phyloP scores from a whole-genome alignment of 257 asterid genomes.

The Datura wrightii region DNA sequence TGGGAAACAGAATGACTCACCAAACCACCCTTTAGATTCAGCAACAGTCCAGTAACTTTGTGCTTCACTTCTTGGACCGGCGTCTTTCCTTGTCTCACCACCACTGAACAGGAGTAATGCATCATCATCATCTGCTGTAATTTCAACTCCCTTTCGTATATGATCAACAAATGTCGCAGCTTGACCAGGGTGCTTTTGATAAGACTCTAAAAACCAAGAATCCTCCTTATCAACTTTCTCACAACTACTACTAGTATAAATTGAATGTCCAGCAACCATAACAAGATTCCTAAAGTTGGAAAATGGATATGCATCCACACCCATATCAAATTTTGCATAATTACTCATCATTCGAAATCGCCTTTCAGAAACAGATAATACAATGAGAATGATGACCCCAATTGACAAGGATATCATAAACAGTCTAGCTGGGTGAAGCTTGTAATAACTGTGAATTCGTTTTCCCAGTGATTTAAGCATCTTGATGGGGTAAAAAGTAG shows the following conservation, averaged over 20 bases:
- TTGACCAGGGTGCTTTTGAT: slow-evolving; percentile 95
- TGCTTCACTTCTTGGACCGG: slow-evolving; percentile 95
- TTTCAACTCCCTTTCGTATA: slow-evolving; percentile 83
- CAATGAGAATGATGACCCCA: slow-evolving; percentile 53
- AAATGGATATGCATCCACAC: slow-evolving; percentile 65
- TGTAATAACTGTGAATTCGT: slow-evolving; percentile 58
- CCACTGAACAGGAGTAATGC: slow-evolving; percentile 92
- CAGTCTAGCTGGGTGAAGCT: slow-evolving; percentile 70
- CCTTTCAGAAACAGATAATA: slow-evolving; percentile 52
- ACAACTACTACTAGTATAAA: slow-evolving; percentile 86
- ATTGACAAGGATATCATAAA: slow-evolving; percentile 59
- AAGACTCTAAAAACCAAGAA: slow-evolving; percentile 89
- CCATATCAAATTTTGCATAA: slow-evolving; percentile 51
- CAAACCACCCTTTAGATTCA: slow-evolving; percentile 91
- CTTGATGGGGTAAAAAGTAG: slow-evolving; percentile 47
- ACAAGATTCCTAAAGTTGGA: slow-evolving; percentile 72
- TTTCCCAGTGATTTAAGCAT: slow-evolving; percentile 71
- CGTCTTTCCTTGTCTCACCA: slow-evolving; percentile 96
- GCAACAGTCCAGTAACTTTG: slow-evolving; percentile 97
- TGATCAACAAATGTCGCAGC: slow-evolving; percentile 91
- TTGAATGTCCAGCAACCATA: slow-evolving; percentile 99
- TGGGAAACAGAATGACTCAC: slow-evolving; percentile 51
- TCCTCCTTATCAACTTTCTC: slow-evolving; percentile 87
- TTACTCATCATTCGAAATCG: slow-evolving; percentile 43
- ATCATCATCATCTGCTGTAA: slow-evolving; percentile 61